phyloP scores from a whole-genome alignment of 768 basidiomycete genomes.

The Cystofilobasidium capitatum region DNA sequence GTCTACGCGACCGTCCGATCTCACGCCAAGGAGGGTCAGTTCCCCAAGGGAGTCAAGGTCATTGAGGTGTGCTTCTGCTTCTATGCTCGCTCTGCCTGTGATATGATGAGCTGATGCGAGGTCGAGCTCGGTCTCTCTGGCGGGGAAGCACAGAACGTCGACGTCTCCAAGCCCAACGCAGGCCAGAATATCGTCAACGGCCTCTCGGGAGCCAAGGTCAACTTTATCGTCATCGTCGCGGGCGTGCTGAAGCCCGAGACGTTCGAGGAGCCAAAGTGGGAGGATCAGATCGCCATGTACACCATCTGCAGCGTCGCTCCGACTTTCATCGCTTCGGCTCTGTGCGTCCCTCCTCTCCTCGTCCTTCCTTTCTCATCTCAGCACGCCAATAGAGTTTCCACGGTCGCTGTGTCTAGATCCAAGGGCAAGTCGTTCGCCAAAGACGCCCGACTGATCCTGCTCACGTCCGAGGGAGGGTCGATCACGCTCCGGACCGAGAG shows the following conservation, averaged over 20 bases:
- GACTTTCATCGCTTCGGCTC: slow-evolving; percentile 35
- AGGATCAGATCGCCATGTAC: slow-evolving; percentile 46
- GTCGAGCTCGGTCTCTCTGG: too few relatives aligned
- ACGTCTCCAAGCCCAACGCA: slow-evolving; percentile 39
- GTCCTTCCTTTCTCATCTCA: background rate
- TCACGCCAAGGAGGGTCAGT: slow-evolving; percentile 25
- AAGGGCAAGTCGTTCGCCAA: slow-evolving; percentile 32
- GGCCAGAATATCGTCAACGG: slow-evolving; percentile 41
- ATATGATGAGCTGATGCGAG: too few relatives aligned
- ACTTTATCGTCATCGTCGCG: slow-evolving; percentile 42
- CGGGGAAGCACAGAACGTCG: slow-evolving; percentile 35
- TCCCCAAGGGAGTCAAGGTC: slow-evolving; percentile 41
- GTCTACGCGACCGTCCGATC: slow-evolving; percentile 44
- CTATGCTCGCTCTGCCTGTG: background rate
- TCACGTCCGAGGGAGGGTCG: slow-evolving; percentile 47
- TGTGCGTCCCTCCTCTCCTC: slow-evolving; percentile 28
- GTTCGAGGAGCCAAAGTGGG: slow-evolving; percentile 41
- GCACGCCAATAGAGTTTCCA: background rate
- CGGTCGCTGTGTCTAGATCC: slow-evolving; percentile 28
- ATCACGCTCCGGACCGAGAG: slow-evolving; percentile 42
- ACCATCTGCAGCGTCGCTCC: slow-evolving; percentile 30
- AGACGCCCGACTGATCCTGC: slow-evolving; percentile 42
- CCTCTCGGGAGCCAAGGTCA: slow-evolving; percentile 37
- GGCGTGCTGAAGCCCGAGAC: slow-evolving; percentile 44
- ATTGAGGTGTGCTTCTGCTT: slow-evolving; percentile 33